Evolutionary conservation across 1,284 basidiomycete genomes (phyloP), one percentile per base, ranked within the genome.

Genomic region (Amylostereum areolatum): DNA sequence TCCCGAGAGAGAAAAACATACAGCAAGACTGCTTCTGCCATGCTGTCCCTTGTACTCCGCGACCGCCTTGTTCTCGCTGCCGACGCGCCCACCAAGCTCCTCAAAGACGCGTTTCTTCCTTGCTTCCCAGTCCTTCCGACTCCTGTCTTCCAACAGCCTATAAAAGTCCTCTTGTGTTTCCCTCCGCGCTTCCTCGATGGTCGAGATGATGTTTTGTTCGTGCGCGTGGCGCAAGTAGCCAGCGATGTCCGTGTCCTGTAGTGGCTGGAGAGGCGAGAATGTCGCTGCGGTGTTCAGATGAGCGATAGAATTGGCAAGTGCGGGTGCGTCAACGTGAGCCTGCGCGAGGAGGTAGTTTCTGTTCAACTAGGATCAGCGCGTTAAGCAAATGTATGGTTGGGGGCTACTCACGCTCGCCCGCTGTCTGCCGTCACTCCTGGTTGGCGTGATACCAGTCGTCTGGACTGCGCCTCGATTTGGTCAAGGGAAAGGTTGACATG

Each of bases 161-260:
- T 94, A 92, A 59, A 96, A 95, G 56, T 91, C 85, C 53, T 88
- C 78, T 57, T 93, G 84, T 0, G 93, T 96, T 57, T 92, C 85
- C 52, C 85, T 80, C 43, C 92, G 74, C 4, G 88, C 88, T 62
- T 96, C 90, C 64, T 97, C 93, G 52, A 97, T 95, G 2, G 92
- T 91, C 3, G 90, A 89, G 53, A 97, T 91, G 50, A 97, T 81
- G 55, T 91, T 92, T 65, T 96, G 93, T 66, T 97, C 93, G 61
- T 96, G 92, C 5, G 90, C 88, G 66, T 94, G 89, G 24, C 90
- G 86, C 31, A 96, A 78, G 65, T 89, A 95, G 32, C 90, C 89
- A 33, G 86, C 81, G 42, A 96, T 85, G 62, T 96, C 92, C 0
- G 90, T 95, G 68, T 96, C 92, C 64, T 89, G 87, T 28, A 96